Conservation (phyloP, 345 rosid genomes). For the Salix brachista region DNA sequence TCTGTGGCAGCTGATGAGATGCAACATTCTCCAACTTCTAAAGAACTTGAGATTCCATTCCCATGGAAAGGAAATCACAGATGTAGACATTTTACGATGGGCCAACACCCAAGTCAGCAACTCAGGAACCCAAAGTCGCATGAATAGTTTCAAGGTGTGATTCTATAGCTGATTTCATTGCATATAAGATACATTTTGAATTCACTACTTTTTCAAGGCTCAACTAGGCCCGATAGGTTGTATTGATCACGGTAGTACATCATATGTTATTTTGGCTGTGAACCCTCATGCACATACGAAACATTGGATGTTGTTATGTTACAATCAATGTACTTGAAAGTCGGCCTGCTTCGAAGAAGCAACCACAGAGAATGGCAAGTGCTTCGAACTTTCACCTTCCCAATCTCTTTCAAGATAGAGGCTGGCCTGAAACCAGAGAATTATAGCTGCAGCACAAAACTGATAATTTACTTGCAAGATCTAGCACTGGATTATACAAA, state of each 20-base stretch:
- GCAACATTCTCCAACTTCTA: conserved; percentile 85
- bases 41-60: conserved; percentile 88
- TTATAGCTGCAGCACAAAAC: too few relatives aligned
- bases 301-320: too few relatives aligned
- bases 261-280: background rate
- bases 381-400: too few relatives aligned
- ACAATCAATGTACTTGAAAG: too few relatives aligned
- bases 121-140: conserved; percentile 65
- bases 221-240: too few relatives aligned
- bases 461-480: background rate
- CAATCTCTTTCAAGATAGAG: too few relatives aligned
- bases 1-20: conserved; percentile 96
- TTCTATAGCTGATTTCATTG: background rate
- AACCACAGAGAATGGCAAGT: too few relatives aligned
- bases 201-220: background rate
- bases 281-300: background rate
- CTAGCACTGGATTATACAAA: too few relatives aligned
- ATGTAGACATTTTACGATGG: conserved; percentile 85
- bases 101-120: conserved; percentile 73
- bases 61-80: conserved; percentile 78
- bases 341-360: too few relatives aligned
- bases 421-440: too few relatives aligned
- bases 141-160: conserved; percentile 83
- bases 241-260: too few relatives aligned
- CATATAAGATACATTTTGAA: background rate